Base-by-base conservation (phyloP, 306 rosid genomes). In the Ammopiptanthus mongolicus region DNA sequence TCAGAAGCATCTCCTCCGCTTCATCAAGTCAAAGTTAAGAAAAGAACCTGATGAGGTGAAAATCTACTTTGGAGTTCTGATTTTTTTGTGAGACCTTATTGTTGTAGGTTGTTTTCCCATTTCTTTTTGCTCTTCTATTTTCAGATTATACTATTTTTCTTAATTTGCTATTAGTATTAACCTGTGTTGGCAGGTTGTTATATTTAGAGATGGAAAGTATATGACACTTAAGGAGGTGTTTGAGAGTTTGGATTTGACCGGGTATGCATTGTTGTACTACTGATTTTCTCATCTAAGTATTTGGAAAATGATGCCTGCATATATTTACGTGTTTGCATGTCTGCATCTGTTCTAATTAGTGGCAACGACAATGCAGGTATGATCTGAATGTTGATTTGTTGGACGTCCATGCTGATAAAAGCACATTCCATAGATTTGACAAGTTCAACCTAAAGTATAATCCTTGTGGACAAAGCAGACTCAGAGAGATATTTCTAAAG, bases 391-490 rank as follows among this genome's bases (percentile, higher is more conserved):
- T 90, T 65, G 98, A 92, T 84, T 85, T 92, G 62, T 80, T 92
- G 84, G 98, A 92, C 69, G 96, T 90, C 47, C 98, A 92, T 88
- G 98, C 98, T 31, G 98, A 92, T 82, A 92, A 92, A 84, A 92
- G 90, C 75, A 92, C 98, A 55, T 92, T 92, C 65, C 98, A 92
- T 80, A 91, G 98, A 76, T 92, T 92, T 84, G 98, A 92, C 86
- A 92, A 92, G 57, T 92, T 92, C 91, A 92, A 92, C 86, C 86
- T 92, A 3, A 92, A 92, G 88, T 92, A 92, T 82, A 92, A 92
- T 84, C 98, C 98, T 42, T 92, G 96, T 82, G 98, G 98, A 65
- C 98, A 92, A 83, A 92, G 98, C 76, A 87, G 98, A 84, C 96
- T 92, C 36, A 83, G 98, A 78, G 98, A 92, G 86, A 92, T 92